Conservation (phyloP, 176 grass and related monocot genomes). For the Chrysopogon serrulatus region DNA sequence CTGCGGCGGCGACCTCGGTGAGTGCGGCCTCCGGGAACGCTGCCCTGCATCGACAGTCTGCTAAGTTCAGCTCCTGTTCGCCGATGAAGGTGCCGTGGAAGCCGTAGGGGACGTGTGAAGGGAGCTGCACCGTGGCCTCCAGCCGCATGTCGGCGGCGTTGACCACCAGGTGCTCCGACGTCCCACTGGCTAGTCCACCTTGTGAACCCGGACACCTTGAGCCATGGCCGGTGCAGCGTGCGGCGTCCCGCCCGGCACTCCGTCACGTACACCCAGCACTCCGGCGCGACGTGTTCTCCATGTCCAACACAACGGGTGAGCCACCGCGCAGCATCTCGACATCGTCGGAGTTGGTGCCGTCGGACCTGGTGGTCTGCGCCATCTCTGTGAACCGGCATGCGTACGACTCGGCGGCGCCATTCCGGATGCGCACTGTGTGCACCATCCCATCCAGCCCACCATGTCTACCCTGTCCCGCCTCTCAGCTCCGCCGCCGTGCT, state of each 20-base stretch:
- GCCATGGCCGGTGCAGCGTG: slow-evolving; percentile 71
- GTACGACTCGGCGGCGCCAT: slow-evolving; percentile 61
- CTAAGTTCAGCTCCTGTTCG: slow-evolving; percentile 45
- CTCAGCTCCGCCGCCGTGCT: too few relatives aligned
- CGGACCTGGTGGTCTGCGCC: slow-evolving; percentile 71
- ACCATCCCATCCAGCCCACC: slow-evolving; percentile 98
- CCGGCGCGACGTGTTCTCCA: slow-evolving; percentile 62
- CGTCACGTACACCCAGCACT: slow-evolving; percentile 78
- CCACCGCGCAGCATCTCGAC: slow-evolving; percentile 87
- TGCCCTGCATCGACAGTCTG: too few relatives aligned
- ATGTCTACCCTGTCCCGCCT: too few relatives aligned
- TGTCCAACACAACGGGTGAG: slow-evolving; percentile 76
- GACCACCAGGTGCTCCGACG: slow-evolving; percentile 67
- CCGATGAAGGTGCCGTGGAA: slow-evolving; percentile 88
- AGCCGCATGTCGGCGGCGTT: too few relatives aligned
- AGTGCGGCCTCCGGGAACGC: too few relatives aligned
- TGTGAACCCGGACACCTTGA: slow-evolving; percentile 89
- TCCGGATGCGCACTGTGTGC: slow-evolving; percentile 56
- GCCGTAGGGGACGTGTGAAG: slow-evolving; percentile 76
- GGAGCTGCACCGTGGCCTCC: slow-evolving; percentile 74
- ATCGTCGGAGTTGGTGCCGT: too few relatives aligned
- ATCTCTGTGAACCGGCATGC: slow-evolving; percentile 82
- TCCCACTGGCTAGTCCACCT: slow-evolving; percentile 74
- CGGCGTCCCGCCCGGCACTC: slow-evolving; percentile 72
- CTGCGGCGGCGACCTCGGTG: too few relatives aligned